Conservation (phyloP, 1,139 yeast genomes). For the Pichia sorboxylosa region DNA sequence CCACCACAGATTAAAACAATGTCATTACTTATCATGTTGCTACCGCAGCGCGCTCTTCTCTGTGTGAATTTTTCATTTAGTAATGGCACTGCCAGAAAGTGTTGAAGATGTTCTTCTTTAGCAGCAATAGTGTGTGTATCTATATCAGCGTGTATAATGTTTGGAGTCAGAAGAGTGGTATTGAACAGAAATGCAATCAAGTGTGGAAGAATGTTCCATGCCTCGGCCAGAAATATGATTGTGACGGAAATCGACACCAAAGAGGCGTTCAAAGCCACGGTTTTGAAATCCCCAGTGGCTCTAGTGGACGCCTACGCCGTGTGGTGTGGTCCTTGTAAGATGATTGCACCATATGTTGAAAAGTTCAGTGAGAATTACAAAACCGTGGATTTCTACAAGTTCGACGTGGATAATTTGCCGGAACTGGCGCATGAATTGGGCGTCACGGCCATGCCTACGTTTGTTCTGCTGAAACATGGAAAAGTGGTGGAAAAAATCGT, state of each 20-base stretch:
- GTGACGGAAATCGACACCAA: conserved; percentile 25
- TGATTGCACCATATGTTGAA: conserved; percentile 68
- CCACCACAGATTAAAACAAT: too few relatives aligned
- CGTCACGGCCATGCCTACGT: conserved; percentile 82
- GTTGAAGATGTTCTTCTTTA: background rate
- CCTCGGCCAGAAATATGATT: conserved; percentile 7
- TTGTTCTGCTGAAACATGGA: conserved; percentile 62
- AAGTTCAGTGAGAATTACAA: conserved; percentile 39
- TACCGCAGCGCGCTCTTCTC: too few relatives aligned
- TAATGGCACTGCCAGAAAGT: background rate
- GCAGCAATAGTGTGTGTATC: too few relatives aligned
- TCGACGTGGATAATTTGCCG: conserved; percentile 56
- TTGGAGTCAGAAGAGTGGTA: too few relatives aligned
- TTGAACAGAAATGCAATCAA: too few relatives aligned
- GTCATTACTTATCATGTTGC: too few relatives aligned
- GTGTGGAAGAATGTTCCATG: too few relatives aligned
- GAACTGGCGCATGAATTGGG: conserved; percentile 62
- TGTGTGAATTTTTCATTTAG: too few relatives aligned
- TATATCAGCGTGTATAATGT: too few relatives aligned
- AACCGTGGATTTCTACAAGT: conserved; percentile 56
- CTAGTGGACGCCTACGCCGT: conserved; percentile 78
- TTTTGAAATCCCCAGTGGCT: conserved; percentile 43
- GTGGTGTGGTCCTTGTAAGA: conserved; percentile 94
- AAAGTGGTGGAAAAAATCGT: conserved; percentile 49
- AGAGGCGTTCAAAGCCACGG: conserved; percentile 38